Evolutionary conservation across 2,329 filamentous ascomycete species (phyloP).

Genomic region (Trichoderma lentiforme): DNA sequence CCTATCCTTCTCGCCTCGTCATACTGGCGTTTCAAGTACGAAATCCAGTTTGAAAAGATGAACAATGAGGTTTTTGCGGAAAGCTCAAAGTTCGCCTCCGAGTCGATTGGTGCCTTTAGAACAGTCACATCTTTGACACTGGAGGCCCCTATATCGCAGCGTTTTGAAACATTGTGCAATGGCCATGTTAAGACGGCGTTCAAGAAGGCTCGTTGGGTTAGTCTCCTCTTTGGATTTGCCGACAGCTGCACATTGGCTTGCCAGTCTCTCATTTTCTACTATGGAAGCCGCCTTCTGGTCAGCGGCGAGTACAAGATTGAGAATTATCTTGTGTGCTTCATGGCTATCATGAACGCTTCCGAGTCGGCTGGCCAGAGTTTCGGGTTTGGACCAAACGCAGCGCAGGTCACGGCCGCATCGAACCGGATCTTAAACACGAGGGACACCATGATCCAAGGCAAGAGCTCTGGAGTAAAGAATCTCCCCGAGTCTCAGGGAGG

Average conservation of each 20-base stretch:
- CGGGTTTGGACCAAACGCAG: constrained; percentile 62
- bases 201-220: constrained; percentile 58
- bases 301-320: constrained; percentile 45
- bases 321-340: constrained; percentile 57
- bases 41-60: constrained; percentile 66
- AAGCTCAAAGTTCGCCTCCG: constrained; percentile 71
- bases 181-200: constrained; percentile 59
- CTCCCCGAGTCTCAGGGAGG: constrained; percentile 48
- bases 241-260: constrained; percentile 63
- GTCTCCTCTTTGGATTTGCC: constrained; percentile 64
- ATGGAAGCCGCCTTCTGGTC: constrained; percentile 58
- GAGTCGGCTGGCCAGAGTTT: constrained; percentile 66
- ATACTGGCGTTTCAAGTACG: constrained; percentile 54
- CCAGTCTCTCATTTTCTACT: constrained; percentile 65
- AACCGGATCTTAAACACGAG: constrained; percentile 57
- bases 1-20: constrained; percentile 47
- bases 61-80: constrained; percentile 66
- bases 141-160: constrained; percentile 60
- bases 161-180: constrained; percentile 58
- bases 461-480: constrained; percentile 28
- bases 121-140: constrained; percentile 69
- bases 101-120: constrained; percentile 70
- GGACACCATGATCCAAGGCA: constrained; percentile 39
- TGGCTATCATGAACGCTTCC: constrained; percentile 64
- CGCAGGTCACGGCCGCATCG: constrained; percentile 56